Base-by-base conservation (phyloP, 768 basidiomycete species). In the Tephrocybe sp. region DNA sequence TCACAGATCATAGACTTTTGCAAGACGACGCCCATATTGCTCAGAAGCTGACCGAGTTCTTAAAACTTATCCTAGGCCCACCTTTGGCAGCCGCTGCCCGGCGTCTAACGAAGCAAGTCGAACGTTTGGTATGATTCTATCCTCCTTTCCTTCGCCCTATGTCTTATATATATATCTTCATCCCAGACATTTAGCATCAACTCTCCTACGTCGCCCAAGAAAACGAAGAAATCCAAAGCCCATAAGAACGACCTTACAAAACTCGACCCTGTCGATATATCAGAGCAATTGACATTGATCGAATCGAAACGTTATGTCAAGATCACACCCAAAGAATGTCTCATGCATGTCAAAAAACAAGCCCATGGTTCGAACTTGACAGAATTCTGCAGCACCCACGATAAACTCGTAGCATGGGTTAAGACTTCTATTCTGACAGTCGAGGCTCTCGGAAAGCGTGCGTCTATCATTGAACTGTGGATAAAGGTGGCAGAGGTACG, bases 251-350 rank as follows among this genome's bases (percentile, higher is more conserved):
- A 88, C 42, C 64, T 94, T 15, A 61, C 80, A 11, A 78, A 81
- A 55, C 72, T 88, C 50, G 83, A 88, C 56, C 75, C 89, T 1
- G 60, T 76, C 18, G 81, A 86, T 47, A 60, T 95, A 27, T 91
- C 91, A 0, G 82, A 91, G 36, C 91, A 94, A 58, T 71, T 95
- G 37, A 83, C 86, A n/a, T 68, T 94, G 38, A 71, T 83, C 53
- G 90, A 94, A 63, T 81, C 76, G 47, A 68, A 74, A 30, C 71
- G 84, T 5, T 95, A 93, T 64, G 66, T 72, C 51, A 82, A 80
- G 61, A 80, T 94, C 48, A 78, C 79, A 8, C 75, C 82, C 6
- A 79, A 80, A 34, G 91, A 94, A 58, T 95, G 88, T 63, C 70
- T 95, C 25, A 62, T 70, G 29, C 89, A 89, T 64, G 65, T 74